A percentile compares a stretch with the other conserved stretches of the same genome.
Conservation (phyloP, 176 grass and related monocot species). For the Carex littledalei region DNA sequence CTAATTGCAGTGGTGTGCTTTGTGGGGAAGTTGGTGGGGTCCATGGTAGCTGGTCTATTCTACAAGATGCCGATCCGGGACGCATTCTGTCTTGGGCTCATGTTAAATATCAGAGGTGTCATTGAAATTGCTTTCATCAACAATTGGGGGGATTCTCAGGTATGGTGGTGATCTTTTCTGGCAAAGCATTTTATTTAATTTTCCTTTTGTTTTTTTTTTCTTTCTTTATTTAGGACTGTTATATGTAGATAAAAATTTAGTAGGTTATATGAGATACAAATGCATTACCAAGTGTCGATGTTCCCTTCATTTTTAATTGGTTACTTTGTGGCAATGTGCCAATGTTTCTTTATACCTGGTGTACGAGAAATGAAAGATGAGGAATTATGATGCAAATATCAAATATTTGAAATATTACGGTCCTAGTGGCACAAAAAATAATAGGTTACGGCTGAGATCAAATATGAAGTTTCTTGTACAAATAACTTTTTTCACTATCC, state of each 20-base stretch:
- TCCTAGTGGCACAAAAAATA: neutral
- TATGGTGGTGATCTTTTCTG: neutral
- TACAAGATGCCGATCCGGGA: conserved; percentile 49
- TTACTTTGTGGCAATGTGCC: neutral
- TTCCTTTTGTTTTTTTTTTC: neutral
- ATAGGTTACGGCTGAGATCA: neutral
- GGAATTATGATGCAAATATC: neutral
- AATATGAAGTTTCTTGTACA: neutral
- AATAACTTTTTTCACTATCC: neutral
- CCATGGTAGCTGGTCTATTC: conserved; percentile 42
- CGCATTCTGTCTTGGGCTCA: conserved; percentile 45
- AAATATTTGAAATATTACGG: neutral
- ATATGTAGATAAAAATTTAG: neutral
- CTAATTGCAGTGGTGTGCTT: conserved; percentile 55
- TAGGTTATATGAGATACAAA: neutral
- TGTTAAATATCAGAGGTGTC: conserved; percentile 64
- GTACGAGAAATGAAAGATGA: neutral
- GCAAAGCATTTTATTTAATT: neutral
- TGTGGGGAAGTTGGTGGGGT: conserved; percentile 51
- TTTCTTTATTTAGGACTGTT: neutral
- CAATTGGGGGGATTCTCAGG: conserved; percentile 63
- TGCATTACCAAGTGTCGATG: neutral
- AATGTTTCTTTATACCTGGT: neutral
- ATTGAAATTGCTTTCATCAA: conserved; percentile 70
- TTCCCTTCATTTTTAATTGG: neutral